Conservation (phyloP, 208 protist species). For the Acanthamoeba castellanii region DNA sequence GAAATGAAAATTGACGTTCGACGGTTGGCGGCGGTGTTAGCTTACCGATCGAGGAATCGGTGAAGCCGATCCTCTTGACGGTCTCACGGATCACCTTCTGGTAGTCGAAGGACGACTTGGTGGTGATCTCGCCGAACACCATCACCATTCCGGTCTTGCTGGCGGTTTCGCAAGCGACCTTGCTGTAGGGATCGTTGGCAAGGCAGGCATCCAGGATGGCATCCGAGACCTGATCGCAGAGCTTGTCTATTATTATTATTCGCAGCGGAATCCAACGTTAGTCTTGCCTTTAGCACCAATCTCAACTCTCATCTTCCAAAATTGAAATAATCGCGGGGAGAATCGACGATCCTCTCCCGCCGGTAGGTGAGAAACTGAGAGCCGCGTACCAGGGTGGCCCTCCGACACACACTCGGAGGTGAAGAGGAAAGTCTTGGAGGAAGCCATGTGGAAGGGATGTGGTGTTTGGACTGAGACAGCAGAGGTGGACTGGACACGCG, state of each 20-base stretch:
- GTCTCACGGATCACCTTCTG: constrained; percentile 96
- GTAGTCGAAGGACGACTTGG: constrained; percentile 98
- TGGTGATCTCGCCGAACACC: constrained; percentile 99
- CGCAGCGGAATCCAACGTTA: constrained; percentile 9
- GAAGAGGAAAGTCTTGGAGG: constrained; percentile 95
- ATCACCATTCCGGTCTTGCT: constrained; percentile 99
- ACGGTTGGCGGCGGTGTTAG: constrained; percentile 48
- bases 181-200: constrained; percentile 96
- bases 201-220: constrained; percentile 99
- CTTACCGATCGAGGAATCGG: constrained; percentile 91
- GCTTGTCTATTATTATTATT: constrained; percentile 94
- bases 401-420: constrained; percentile 99
- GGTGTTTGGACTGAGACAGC: background rate
- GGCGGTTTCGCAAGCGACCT: constrained; percentile 99
- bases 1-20: too few relatives aligned
- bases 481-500: constrained; percentile 17
- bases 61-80: constrained; percentile 98
- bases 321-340: too few relatives aligned
- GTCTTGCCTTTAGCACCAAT: too few relatives aligned
- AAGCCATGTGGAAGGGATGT: constrained; percentile 27
- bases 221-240: constrained; percentile 99
- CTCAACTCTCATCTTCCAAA: too few relatives aligned
- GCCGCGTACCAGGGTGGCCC: constrained; percentile 95
- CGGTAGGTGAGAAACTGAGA: too few relatives aligned
- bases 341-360: too few relatives aligned